Percentiles rank a stretch among this genome's conserved stretches.
Evolutionary conservation across 1,139 yeast genomes (phyloP).

Genomic region (Yamadazyma membranifaciens): DNA sequence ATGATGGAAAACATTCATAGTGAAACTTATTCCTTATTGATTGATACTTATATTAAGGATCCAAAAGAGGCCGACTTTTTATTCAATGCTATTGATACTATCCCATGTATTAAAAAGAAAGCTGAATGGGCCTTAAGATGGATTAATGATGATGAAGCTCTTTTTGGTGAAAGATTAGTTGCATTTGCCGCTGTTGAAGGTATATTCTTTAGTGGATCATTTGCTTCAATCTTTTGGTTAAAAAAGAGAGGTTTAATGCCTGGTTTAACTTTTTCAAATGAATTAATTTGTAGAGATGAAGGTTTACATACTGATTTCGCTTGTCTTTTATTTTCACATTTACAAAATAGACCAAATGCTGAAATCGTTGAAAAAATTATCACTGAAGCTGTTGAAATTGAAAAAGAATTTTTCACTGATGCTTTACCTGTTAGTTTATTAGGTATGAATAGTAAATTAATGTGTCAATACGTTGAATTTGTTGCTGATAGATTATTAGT

Average conservation of each 20-base stretch:
- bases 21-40: constrained; percentile 91
- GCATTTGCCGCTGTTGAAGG: constrained; percentile 99
- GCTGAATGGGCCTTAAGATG: constrained; percentile 98
- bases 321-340: constrained; percentile 88
- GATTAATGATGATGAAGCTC: constrained; percentile 84
- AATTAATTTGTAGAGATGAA: constrained; percentile 96
- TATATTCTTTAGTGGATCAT: constrained; percentile 95
- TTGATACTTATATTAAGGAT: constrained; percentile 94
- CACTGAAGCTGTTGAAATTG: constrained; percentile 93
- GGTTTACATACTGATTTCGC: constrained; percentile 99
- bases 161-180: constrained; percentile 91
- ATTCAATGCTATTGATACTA: constrained; percentile 91
- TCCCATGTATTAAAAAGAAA: constrained; percentile 92
- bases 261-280: constrained; percentile 95
- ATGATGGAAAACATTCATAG: constrained; percentile 99
- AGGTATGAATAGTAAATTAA: constrained; percentile 89
- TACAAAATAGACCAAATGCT: constrained; percentile 81
- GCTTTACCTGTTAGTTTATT: constrained; percentile 88
- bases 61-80: constrained; percentile 85
- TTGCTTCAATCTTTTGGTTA: constrained; percentile 97
- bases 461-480: constrained; percentile 97
- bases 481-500: constrained; percentile 93
- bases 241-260: constrained; percentile 99
- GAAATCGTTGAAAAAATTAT: constrained; percentile 79
- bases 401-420: constrained; percentile 90